Percentiles rank a stretch among this genome's conserved stretches.
These are phyloP conservation scores for Aciculosporium take DNA, from an alignment of 2,329 filamentous ascomycete genomes.

Conservation along the genomic window DNA sequence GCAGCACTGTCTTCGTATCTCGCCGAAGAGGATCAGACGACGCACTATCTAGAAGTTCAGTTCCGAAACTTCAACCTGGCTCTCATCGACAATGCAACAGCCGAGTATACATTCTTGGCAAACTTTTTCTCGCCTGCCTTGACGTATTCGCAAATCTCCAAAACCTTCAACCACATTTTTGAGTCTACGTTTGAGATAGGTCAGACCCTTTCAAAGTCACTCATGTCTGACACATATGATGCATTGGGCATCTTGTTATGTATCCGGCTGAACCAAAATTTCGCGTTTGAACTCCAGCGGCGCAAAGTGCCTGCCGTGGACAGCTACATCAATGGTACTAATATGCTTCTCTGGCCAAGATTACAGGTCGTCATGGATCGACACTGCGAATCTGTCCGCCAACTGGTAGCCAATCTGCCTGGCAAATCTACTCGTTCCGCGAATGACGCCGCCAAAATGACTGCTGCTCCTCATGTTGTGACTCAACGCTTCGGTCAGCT, in stretches of 20 bases:
- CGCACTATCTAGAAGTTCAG: conserved; percentile 77
- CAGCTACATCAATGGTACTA: conserved; percentile 83
- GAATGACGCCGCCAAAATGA: conserved; percentile 45
- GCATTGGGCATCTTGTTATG: conserved; percentile 79
- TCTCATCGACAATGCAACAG: conserved; percentile 81
- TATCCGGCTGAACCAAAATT: conserved; percentile 83
- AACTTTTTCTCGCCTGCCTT: conserved; percentile 74
- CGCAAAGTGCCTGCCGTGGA: conserved; percentile 82
- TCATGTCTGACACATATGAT: conserved; percentile 67
- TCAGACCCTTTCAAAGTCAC: conserved; percentile 57
- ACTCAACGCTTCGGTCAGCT: conserved; percentile 96
- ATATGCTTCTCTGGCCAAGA: conserved; percentile 92
- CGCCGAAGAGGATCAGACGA: conserved; percentile 75
- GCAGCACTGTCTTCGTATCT: conserved; percentile 74
- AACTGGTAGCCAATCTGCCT: conserved; percentile 38
- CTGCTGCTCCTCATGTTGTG: conserved; percentile 74
- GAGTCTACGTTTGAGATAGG: conserved; percentile 80
- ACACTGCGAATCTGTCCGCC: conserved; percentile 76
- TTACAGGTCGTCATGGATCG: conserved; percentile 89
- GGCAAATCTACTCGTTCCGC: conserved; percentile 25
- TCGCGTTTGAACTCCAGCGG: conserved; percentile 85
- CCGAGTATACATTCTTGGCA: conserved; percentile 88
- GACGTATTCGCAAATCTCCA: conserved; percentile 62
- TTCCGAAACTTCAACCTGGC: conserved; percentile 94
- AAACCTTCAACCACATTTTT: conserved; percentile 78